These are phyloP conservation scores for Forsythia suspensa DNA, from an alignment of 257 asterid species.

Conservation along the genomic window DNA sequence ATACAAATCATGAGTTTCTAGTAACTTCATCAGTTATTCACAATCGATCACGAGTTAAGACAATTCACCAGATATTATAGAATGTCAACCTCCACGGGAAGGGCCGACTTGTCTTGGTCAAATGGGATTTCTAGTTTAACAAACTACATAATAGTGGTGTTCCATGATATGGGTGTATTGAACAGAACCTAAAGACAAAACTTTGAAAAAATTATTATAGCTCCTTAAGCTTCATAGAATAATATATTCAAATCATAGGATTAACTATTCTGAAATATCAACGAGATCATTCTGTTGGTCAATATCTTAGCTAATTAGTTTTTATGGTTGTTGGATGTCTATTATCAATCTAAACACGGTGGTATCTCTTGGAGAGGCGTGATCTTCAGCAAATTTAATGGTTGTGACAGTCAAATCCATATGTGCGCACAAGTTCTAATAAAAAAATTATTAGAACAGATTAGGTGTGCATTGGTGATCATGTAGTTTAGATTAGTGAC, in stretches of 20 bases:
- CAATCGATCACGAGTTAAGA: neutral
- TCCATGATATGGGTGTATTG: neutral
- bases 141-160: neutral
- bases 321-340: neutral
- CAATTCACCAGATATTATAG: neutral
- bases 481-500: neutral
- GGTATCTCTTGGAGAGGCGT: neutral
- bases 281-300: neutral
- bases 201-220: neutral
- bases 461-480: neutral
- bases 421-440: neutral
- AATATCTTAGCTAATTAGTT: neutral
- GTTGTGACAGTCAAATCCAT: neutral
- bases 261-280: neutral
- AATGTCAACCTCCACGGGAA: neutral
- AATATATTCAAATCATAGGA: neutral
- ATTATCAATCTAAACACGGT: neutral
- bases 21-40: neutral
- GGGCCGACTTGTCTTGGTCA: neutral
- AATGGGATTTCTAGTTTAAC: neutral
- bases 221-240: neutral
- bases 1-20: neutral
- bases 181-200: neutral
- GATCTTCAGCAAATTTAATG: neutral
- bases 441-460: too few relatives aligned